Base-by-base conservation (phyloP, 768 basidiomycete genomes). In the Boletus sp. region DNA sequence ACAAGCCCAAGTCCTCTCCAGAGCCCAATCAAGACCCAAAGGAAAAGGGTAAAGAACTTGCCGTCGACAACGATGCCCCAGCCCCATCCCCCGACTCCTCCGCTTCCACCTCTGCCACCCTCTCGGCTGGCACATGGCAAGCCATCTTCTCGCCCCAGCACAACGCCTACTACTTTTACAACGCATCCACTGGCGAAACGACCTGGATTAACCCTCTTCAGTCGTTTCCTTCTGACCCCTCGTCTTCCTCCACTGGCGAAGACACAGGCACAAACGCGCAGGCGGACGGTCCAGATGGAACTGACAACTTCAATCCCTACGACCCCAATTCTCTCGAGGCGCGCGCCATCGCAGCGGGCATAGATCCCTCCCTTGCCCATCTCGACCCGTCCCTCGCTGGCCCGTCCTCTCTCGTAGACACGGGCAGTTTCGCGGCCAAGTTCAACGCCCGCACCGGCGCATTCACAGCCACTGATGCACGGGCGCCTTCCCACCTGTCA, bases 161-260 rank as follows among this genome's bases (percentile, higher is more conserved):
- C 74, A 87, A 81, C 69, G 78, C 88, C 10, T 93, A 93, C 72
- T 93, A 93, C 70, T 93, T 92, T 75, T 88, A 79, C 78, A 93
- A 92, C 70, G 53, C 82, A 10, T 69, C 73, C 55, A 91, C 90
- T 0, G 77, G 85, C 50, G 83, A 92, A 73, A 93, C 90, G 17
- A 93, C 90, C 3, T 93, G 91, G 91, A 73, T 75, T 29, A 93
- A 93, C 64, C 90, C 90, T 10, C 75, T 93, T 38, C 74, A 81
- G 41, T 71, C 71, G 17, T 54, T 69, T 19, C 50, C 72, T 34
- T 56, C 71, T 30, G 54, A 62, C 47, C 59, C 62, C 29, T 66
- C 59, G 46, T 60, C 58, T 37, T 47, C 57, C 27, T 60, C 66
- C 32, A 56, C 56, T 34, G 55, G 33, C n/a, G 54, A 59, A 58